phyloP scores from a whole-genome alignment of 192 early-diverging fungal species.

The Podila minutissima region DNA sequence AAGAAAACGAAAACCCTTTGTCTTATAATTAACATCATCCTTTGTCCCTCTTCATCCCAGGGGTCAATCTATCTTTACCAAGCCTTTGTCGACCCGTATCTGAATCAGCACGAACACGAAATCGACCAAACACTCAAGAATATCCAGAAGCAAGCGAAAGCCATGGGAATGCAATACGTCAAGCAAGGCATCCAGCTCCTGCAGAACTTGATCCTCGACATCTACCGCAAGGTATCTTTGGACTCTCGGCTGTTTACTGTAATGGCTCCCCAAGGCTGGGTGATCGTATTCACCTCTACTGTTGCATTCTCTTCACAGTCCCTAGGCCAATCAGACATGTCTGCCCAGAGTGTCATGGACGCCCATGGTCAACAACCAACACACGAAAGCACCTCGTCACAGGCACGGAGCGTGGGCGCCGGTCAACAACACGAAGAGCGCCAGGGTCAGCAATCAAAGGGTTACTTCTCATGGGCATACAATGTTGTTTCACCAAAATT shows the following conservation, averaged over 20 bases:
- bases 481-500: constrained; percentile 30
- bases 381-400: constrained; percentile 4
- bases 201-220: constrained; percentile 27
- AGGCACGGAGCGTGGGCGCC: not conserved
- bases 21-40: too few relatives aligned
- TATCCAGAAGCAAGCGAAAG: constrained; percentile 36
- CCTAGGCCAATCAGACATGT: not conserved
- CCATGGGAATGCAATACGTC: constrained; percentile 39
- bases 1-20: too few relatives aligned
- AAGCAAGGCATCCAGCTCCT: constrained; percentile 35
- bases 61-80: constrained; percentile 50
- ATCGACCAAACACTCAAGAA: constrained; percentile 41
- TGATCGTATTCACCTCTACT: not conserved
- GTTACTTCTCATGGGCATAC: constrained; percentile 32
- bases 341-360: not conserved
- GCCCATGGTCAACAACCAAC: not conserved
- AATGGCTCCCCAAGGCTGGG: not conserved
- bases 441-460: not conserved
- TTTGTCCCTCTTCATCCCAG: not conserved
- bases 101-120: constrained; percentile 31
- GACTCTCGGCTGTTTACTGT: not conserved
- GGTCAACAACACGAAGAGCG: not conserved
- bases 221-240: constrained; percentile 41
- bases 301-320: not conserved
- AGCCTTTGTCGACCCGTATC: constrained; percentile 36